Evolutionary conservation across 371 early-diverging fungal genomes (phyloP).

Genomic region (Apophysomyces ossiformis): DNA sequence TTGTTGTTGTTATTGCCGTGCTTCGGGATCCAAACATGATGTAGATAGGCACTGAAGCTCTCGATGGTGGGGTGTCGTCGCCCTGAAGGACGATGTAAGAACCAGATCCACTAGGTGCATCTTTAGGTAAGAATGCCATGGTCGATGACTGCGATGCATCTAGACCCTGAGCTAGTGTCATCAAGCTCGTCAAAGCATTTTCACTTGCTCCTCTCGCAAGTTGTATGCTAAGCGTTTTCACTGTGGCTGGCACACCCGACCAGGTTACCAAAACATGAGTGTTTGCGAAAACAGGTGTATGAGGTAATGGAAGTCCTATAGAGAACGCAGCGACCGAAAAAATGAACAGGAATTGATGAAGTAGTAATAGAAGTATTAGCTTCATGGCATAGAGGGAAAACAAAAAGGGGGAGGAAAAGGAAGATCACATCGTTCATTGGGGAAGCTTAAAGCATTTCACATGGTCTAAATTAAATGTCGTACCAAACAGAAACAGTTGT

Average conservation of each 20-base stretch:
- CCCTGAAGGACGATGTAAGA: slow-evolving; percentile 16
- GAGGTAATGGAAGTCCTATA: neutral
- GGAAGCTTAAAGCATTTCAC: neutral
- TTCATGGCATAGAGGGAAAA: neutral
- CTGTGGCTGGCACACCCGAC: neutral
- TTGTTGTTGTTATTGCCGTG: neutral
- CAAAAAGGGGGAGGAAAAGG: neutral
- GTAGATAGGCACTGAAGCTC: slow-evolving; percentile 6
- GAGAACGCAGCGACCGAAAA: neutral
- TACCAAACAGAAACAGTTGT: no score
- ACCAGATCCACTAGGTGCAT: slow-evolving; percentile 5
- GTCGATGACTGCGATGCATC: slow-evolving; percentile 8
- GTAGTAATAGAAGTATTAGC: neutral
- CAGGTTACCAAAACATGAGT: slow-evolving; percentile 8
- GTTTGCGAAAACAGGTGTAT: slow-evolving; percentile 3
- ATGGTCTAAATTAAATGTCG: neutral
- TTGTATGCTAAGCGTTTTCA: neutral
- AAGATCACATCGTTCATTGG: neutral
- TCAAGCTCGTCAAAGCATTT: neutral
- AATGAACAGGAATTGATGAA: neutral
- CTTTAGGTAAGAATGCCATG: slow-evolving; percentile 9
- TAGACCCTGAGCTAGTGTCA: neutral
- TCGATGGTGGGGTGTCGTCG: slow-evolving; percentile 13
- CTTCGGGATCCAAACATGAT: neutral
- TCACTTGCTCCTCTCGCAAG: neutral